Percentiles rank a stretch among this genome's conserved stretches.
These are phyloP conservation scores for Suillus subluteus DNA, from an alignment of 768 basidiomycete species.

Conservation along the genomic window DNA sequence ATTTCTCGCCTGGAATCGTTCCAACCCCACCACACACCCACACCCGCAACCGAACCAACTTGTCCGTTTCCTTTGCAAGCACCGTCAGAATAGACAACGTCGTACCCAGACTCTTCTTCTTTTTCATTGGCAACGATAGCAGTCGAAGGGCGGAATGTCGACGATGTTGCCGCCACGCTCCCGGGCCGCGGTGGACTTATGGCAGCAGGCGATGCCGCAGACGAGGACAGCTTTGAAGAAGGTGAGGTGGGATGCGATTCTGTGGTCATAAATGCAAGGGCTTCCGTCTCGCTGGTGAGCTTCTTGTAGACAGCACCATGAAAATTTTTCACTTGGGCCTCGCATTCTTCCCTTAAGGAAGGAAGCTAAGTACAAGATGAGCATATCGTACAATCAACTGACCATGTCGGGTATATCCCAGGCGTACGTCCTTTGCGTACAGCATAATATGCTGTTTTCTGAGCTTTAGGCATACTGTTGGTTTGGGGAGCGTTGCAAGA, in stretches of 20 bases:
- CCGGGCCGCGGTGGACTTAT: neutral
- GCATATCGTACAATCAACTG: constrained; percentile 19
- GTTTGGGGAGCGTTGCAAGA: constrained; percentile 1
- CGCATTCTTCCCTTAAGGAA: constrained; percentile 66
- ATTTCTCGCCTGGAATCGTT: constrained; percentile 59
- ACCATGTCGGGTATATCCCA: constrained; percentile 80
- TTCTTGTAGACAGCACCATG: constrained; percentile 67
- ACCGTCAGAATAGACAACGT: constrained; percentile 84
- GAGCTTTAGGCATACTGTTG: constrained; percentile 38
- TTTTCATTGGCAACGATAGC: constrained; percentile 12
- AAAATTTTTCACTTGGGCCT: constrained; percentile 69
- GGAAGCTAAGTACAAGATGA: neutral
- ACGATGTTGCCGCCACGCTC: neutral
- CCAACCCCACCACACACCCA: constrained; percentile 89
- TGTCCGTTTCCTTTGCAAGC: constrained; percentile 86
- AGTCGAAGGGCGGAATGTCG: constrained; percentile 6
- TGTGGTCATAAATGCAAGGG: constrained; percentile 54
- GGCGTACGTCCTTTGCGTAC: constrained; percentile 64
- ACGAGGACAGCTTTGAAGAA: constrained; percentile 19
- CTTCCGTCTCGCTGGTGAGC: constrained; percentile 58
- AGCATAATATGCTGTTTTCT: constrained; percentile 67
- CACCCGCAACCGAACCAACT: constrained; percentile 66
- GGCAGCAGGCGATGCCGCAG: constrained; percentile 30
- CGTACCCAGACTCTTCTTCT: constrained; percentile 34
- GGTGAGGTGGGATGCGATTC: constrained; percentile 28